Conservation (phyloP, 352 stramenopile genomes). For the Phytophthora megakarya region DNA sequence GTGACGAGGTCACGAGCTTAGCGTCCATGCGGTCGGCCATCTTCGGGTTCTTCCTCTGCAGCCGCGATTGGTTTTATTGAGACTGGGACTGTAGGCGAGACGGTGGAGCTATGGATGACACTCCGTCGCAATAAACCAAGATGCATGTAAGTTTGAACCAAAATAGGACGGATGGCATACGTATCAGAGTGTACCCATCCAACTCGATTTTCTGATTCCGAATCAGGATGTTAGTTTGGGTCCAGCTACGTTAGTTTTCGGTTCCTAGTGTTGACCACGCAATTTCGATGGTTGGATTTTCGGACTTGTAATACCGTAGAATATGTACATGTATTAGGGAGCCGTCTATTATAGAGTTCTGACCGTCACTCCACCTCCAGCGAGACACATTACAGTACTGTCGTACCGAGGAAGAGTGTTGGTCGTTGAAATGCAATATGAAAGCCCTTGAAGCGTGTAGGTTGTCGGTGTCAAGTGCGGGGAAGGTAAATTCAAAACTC, state of each 20-base stretch:
- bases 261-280: background rate
- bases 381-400: too few relatives aligned
- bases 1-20: constrained; percentile 55
- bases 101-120: constrained; percentile 13
- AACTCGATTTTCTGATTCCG: constrained; percentile 24
- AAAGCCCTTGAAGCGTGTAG: too few relatives aligned
- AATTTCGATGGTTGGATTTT: constrained; percentile 10
- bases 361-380: too few relatives aligned
- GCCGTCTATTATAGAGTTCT: too few relatives aligned
- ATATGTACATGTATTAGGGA: too few relatives aligned
- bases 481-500: too few relatives aligned
- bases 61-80: constrained; percentile 28
- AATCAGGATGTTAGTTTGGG: constrained; percentile 15
- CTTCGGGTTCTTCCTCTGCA: constrained; percentile 22
- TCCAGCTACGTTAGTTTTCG: background rate
- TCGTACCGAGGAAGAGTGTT: too few relatives aligned
- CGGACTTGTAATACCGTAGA: too few relatives aligned
- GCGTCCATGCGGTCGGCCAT: constrained; percentile 40
- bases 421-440: too few relatives aligned
- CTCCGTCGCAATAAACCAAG: background rate
- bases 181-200: constrained; percentile 24
- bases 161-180: constrained; percentile 25
- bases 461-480: too few relatives aligned
- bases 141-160: background rate
- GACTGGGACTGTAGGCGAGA: constrained; percentile 5